Conservation (phyloP, 2,329 filamentous ascomycete genomes). For the Hypomyces perniciosus region DNA sequence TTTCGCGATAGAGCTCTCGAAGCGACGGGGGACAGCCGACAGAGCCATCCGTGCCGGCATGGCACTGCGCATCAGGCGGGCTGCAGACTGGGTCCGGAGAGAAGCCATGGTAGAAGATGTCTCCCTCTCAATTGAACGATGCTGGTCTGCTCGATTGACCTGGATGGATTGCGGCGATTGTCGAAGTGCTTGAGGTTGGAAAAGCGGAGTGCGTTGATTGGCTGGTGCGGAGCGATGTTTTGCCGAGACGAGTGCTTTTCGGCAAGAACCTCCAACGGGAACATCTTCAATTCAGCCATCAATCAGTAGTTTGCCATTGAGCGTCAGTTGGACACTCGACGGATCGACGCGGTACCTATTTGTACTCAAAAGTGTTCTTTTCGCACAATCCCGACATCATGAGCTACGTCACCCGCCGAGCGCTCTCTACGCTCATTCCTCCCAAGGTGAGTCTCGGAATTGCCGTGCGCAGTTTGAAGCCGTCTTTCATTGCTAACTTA, state of each 20-base stretch:
- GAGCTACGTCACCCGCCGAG: constrained; percentile 87
- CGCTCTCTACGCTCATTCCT: constrained; percentile 96
- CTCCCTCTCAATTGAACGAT: constrained; percentile 21
- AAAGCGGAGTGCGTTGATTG: constrained; percentile 34
- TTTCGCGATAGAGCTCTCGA: constrained; percentile 46
- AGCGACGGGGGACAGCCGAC: constrained; percentile 45
- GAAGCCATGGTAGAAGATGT: constrained; percentile 53
- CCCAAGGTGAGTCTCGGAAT: constrained; percentile 69
- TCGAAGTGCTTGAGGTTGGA: constrained; percentile 16
- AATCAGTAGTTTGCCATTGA: constrained; percentile 28
- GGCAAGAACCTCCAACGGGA: constrained; percentile 26
- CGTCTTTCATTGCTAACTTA: constrained; percentile 33
- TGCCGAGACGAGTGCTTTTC: constrained; percentile 47
- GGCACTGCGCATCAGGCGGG: constrained; percentile 46
- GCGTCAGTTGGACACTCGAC: constrained; percentile 26
- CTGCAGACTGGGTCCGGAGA: constrained; percentile 51
- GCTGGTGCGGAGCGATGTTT: constrained; percentile 36
- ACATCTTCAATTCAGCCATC: constrained; percentile 19
- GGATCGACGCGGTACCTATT: constrained; percentile 25
- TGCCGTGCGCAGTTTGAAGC: constrained; percentile 21
- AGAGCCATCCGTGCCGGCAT: constrained; percentile 31
- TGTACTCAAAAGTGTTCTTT: constrained; percentile 19
- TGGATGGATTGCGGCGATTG: constrained; percentile 24
- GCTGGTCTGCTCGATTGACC: background rate
- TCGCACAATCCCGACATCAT: constrained; percentile 51